phyloP scores from a whole-genome alignment of 192 early-diverging fungal species.

The Coemansia sp. region DNA sequence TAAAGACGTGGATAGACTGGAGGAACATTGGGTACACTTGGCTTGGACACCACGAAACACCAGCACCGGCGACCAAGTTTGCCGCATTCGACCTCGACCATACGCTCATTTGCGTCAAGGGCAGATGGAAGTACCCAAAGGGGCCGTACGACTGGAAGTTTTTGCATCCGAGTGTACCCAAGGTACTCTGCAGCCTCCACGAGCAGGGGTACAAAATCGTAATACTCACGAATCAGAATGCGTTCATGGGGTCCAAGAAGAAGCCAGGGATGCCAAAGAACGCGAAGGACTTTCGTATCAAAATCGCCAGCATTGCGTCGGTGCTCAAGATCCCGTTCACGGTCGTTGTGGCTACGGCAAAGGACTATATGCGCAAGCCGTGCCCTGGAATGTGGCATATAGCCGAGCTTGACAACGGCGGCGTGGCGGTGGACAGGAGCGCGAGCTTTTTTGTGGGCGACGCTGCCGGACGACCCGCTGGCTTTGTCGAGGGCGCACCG shows the following conservation, averaged over 20 bases:
- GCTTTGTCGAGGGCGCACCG: slow-evolving; percentile 60
- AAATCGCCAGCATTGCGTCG: slow-evolving; percentile 76
- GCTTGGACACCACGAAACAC: slow-evolving; percentile 40
- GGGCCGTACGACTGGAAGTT: slow-evolving; percentile 81
- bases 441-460: slow-evolving; percentile 88
- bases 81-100: slow-evolving; percentile 64
- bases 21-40: slow-evolving; percentile 39
- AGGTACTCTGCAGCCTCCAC: slow-evolving; percentile 60
- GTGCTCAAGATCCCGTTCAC: slow-evolving; percentile 72
- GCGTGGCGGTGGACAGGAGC: slow-evolving; percentile 51
- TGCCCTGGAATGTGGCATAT: slow-evolving; percentile 47
- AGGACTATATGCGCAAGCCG: slow-evolving; percentile 60
- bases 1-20: slow-evolving; percentile 27
- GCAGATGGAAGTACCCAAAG: slow-evolving; percentile 63
- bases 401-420: slow-evolving; percentile 35
- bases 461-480: slow-evolving; percentile 78
- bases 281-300: slow-evolving; percentile 50
- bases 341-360: slow-evolving; percentile 68
- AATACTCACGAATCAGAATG: slow-evolving; percentile 40
- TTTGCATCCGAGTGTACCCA: slow-evolving; percentile 60
- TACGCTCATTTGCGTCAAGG: slow-evolving; percentile 72
- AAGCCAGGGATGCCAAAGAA: slow-evolving; percentile 18
- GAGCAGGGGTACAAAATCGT: slow-evolving; percentile 60
- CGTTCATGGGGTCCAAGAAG: slow-evolving; percentile 9
- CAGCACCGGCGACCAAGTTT: slow-evolving; percentile 35